These are phyloP conservation scores for Ceratobasidium sp. DNA, from an alignment of 1,284 basidiomycete genomes.

Conservation along the genomic window DNA sequence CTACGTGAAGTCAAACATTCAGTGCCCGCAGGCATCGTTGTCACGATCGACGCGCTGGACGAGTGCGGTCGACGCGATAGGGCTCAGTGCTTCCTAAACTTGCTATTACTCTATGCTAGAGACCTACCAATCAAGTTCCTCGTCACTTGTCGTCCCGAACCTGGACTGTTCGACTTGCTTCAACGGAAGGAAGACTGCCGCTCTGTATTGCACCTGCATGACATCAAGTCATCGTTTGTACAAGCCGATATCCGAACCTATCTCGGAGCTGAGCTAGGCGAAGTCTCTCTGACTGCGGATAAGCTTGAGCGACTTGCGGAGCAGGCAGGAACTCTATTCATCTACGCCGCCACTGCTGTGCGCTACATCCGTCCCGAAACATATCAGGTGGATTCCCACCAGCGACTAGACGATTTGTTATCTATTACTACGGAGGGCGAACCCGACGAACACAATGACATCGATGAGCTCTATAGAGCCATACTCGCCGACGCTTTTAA, in stretches of 20 bases:
- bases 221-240: not conserved
- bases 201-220: not conserved
- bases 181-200: not conserved
- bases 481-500: not conserved
- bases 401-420: not conserved
- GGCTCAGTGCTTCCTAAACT: not conserved
- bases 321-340: not conserved
- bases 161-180: not conserved
- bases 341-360: conserved; percentile 7
- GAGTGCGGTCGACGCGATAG: not conserved
- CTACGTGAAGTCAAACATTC: not conserved
- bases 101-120: not conserved
- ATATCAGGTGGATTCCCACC: not conserved
- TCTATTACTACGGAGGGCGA: no score
- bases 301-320: not conserved
- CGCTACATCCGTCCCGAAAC: not conserved
- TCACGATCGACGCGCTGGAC: conserved; percentile 11
- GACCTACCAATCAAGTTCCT: conserved; percentile 9
- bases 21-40: not conserved
- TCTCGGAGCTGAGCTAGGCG: not conserved
- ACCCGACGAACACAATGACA: no score
- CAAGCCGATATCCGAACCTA: conserved; percentile 2
- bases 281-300: not conserved
- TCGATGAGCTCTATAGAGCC: not conserved
- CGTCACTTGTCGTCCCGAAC: conserved; percentile 19